These are phyloP conservation scores for Magnaporthales sp. DNA, from an alignment of 2,329 filamentous ascomycete genomes.

Conservation along the genomic window DNA sequence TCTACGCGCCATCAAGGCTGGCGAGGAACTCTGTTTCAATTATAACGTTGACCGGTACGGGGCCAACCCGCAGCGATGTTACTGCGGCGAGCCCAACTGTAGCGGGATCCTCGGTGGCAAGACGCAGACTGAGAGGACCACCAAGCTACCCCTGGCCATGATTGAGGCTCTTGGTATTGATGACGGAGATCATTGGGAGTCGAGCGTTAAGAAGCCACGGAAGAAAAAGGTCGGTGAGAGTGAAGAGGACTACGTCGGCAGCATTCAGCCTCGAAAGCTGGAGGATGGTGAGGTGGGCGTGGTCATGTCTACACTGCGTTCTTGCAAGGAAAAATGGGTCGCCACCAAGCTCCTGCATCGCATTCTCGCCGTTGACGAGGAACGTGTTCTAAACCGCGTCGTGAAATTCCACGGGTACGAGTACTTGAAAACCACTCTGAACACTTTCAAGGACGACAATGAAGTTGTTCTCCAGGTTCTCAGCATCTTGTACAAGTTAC, in stretches of 20 bases:
- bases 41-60: slow-evolving; percentile 99
- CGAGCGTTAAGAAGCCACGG: slow-evolving; percentile 75
- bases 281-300: slow-evolving; percentile 81
- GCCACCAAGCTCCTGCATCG: slow-evolving; percentile 87
- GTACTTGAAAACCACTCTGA: slow-evolving; percentile 80
- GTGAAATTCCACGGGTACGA: slow-evolving; percentile 97
- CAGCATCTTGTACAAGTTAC: slow-evolving; percentile 80
- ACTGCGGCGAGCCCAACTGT: slow-evolving; percentile 91
- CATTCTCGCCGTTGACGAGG: slow-evolving; percentile 79
- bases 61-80: slow-evolving; percentile 92
- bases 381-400: slow-evolving; percentile 77
- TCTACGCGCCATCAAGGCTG: slow-evolving; percentile 71
- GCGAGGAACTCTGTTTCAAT: slow-evolving; percentile 96
- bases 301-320: slow-evolving; percentile 93
- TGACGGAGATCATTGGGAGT: slow-evolving; percentile 86
- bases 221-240: slow-evolving; percentile 90
- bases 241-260: slow-evolving; percentile 92
- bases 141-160: slow-evolving; percentile 79
- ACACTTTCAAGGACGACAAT: slow-evolving; percentile 78
- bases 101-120: slow-evolving; percentile 95
- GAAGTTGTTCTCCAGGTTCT: slow-evolving; percentile 86
- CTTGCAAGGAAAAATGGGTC: slow-evolving; percentile 99
- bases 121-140: slow-evolving; percentile 92
- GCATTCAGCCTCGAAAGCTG: slow-evolving; percentile 69
- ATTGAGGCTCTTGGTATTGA: slow-evolving; percentile 96